Conservation (phyloP, 495 filamentous ascomycete genomes). For the Aspergillus avenaceus region DNA sequence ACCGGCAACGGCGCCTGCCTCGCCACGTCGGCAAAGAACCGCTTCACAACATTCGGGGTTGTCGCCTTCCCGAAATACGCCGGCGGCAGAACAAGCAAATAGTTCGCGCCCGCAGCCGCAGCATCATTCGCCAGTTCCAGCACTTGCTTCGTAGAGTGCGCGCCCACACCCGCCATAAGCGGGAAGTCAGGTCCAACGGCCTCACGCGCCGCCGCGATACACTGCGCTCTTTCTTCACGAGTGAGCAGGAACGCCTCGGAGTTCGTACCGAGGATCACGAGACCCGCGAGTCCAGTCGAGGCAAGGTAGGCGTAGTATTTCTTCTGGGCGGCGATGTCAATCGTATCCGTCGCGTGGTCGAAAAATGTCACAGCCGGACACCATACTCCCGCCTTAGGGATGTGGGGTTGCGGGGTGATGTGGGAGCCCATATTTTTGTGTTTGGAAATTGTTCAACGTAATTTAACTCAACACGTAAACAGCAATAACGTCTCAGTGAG, state of each 20-base stretch:
- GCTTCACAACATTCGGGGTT: slow-evolving; percentile 50
- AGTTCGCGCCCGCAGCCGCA: slow-evolving; percentile 53
- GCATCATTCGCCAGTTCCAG: slow-evolving; percentile 58
- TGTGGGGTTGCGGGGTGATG: slow-evolving; percentile 13
- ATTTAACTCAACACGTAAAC: no score
- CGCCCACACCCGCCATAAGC: slow-evolving; percentile 60
- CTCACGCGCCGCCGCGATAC: slow-evolving; percentile 49
- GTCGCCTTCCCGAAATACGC: slow-evolving; percentile 63
- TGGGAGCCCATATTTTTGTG: slow-evolving; percentile 14
- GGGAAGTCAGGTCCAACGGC: slow-evolving; percentile 49
- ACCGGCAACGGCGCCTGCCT: slow-evolving; percentile 48
- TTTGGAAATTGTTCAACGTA: not conserved
- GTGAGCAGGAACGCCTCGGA: slow-evolving; percentile 63
- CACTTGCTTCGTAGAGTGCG: slow-evolving; percentile 61
- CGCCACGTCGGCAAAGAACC: slow-evolving; percentile 60
- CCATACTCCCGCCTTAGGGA: slow-evolving; percentile 31
- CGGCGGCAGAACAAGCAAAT: slow-evolving; percentile 56
- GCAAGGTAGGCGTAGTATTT: slow-evolving; percentile 57
- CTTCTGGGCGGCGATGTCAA: slow-evolving; percentile 46
- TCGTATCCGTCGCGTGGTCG: slow-evolving; percentile 45
- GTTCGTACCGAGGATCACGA: slow-evolving; percentile 62
- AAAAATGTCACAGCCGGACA: slow-evolving; percentile 46
- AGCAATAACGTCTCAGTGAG: no score
- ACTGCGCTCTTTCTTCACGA: slow-evolving; percentile 51
- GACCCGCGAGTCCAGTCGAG: slow-evolving; percentile 48